These are phyloP conservation scores for Vigna mungo DNA, from an alignment of 306 rosid species.

Conservation along the genomic window DNA sequence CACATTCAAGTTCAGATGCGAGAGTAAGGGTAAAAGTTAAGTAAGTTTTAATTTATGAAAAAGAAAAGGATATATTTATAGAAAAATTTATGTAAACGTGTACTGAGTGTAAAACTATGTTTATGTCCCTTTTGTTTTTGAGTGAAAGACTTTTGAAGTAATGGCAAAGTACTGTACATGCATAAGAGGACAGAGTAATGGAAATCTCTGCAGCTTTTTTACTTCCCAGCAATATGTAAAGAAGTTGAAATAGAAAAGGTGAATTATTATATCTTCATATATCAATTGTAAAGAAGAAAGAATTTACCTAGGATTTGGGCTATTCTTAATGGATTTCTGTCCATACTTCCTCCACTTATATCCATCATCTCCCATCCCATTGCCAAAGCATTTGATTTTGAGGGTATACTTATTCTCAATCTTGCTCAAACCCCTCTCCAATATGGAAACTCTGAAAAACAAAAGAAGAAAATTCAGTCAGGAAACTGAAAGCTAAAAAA, in stretches of 20 bases:
- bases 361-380: conserved; percentile 88
- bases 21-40: not conserved
- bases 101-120: not conserved
- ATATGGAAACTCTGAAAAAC: conserved; percentile 59
- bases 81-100: not conserved
- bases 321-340: conserved; percentile 87
- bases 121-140: not conserved
- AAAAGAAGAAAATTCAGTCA: not conserved
- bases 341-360: conserved; percentile 97
- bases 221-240: not conserved
- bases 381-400: conserved; percentile 81
- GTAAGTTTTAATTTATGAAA: not conserved
- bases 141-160: not conserved
- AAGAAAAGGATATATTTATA: not conserved
- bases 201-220: conserved; percentile 1
- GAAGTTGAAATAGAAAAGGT: not conserved
- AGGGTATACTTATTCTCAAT: conserved; percentile 86
- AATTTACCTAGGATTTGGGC: conserved; percentile 88
- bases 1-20: not conserved
- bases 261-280: not conserved
- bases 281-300: conserved; percentile 1
- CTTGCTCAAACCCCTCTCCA: conserved; percentile 72
- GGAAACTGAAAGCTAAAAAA: not conserved
- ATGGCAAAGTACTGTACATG: conserved; percentile 1
- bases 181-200: not conserved